Evolutionary conservation across 148 eudicot species (phyloP).

Genomic region (Chenopodium formosanum): DNA sequence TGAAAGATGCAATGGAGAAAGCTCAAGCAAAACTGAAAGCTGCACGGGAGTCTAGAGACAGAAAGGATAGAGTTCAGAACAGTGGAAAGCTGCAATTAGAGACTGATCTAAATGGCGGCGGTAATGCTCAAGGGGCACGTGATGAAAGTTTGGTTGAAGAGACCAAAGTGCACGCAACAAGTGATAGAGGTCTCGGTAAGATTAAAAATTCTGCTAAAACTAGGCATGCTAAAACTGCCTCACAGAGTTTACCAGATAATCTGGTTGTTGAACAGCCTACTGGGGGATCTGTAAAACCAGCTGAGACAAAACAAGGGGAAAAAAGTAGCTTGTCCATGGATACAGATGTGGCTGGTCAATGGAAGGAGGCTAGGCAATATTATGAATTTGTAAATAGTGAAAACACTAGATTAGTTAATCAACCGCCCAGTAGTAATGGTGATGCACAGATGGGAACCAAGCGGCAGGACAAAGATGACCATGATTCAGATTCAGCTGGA

Average conservation of each 20-base stretch:
- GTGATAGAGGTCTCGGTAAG: constrained; percentile 30
- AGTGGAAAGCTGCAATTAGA: constrained; percentile 26
- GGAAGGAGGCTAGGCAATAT: constrained; percentile 62
- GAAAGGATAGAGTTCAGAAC: constrained; percentile 45
- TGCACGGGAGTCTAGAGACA: constrained; percentile 53
- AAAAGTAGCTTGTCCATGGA: constrained; percentile 32
- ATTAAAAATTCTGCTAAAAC: constrained; percentile 29
- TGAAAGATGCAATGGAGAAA: constrained; percentile 67
- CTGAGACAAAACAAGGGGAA: constrained; percentile 27
- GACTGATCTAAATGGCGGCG: constrained; percentile 34
- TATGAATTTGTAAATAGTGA: constrained; percentile 59
- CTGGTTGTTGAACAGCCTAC: constrained; percentile 24
- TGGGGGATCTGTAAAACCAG: constrained; percentile 26
- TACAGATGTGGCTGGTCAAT: constrained; percentile 48
- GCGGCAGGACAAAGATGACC: constrained; percentile 28
- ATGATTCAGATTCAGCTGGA: constrained; percentile 29
- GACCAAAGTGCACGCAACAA: constrained; percentile 30
- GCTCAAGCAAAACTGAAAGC: constrained; percentile 61
- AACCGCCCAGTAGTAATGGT: constrained; percentile 16
- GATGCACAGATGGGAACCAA: constrained; percentile 26
- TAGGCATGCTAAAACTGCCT: constrained; percentile 27
- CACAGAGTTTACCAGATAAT: constrained; percentile 30
- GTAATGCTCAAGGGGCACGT: constrained; percentile 19
- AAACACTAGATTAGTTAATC: constrained; percentile 17
- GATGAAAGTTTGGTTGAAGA: constrained; percentile 28